phyloP scores from a whole-genome alignment of 1,139 yeast genomes.

The Petasospora rhodanensis region DNA sequence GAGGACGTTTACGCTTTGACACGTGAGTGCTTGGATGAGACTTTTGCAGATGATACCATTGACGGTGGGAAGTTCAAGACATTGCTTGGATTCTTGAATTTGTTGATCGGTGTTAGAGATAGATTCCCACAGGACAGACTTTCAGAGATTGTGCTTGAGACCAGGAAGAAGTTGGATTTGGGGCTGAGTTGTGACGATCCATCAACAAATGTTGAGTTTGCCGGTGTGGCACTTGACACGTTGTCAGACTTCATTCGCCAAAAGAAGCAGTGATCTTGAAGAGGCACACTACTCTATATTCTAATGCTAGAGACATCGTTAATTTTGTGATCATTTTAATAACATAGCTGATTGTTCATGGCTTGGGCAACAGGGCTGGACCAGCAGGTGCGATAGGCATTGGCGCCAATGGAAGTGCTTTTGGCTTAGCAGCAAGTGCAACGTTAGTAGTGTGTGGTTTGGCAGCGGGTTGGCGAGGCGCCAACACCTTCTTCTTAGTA shows the following conservation, averaged over 20 bases:
- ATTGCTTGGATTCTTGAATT: conserved; percentile 50
- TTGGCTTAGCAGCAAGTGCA: conserved; percentile 5
- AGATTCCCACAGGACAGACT: conserved; percentile 27
- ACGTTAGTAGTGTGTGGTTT: conserved; percentile 9
- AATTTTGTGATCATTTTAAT: too few species aligned
- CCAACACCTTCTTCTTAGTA: conserved; percentile 12
- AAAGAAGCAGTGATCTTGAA: conserved; percentile 8
- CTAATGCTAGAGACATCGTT: too few species aligned
- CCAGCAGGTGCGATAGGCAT: not conserved
- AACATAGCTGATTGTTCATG: not conserved
- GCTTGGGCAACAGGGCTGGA: conserved; percentile 1
- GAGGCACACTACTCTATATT: too few species aligned
- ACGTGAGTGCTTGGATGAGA: conserved; percentile 31
- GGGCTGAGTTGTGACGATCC: conserved; percentile 18
- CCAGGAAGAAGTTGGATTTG: conserved; percentile 8
- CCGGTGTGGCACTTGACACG: conserved; percentile 37
- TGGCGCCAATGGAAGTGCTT: conserved; percentile 5
- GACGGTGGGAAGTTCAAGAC: conserved; percentile 32
- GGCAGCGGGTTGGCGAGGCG: conserved; percentile 3
- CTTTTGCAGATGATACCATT: conserved; percentile 27
- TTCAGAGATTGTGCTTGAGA: conserved; percentile 12
- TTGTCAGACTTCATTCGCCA: conserved; percentile 26
- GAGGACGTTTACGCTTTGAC: conserved; percentile 39
- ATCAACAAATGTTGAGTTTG: conserved; percentile 34
- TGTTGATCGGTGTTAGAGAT: conserved; percentile 42